phyloP scores from a whole-genome alignment of 805 yeast species.

The Lipomyces sp. region DNA sequence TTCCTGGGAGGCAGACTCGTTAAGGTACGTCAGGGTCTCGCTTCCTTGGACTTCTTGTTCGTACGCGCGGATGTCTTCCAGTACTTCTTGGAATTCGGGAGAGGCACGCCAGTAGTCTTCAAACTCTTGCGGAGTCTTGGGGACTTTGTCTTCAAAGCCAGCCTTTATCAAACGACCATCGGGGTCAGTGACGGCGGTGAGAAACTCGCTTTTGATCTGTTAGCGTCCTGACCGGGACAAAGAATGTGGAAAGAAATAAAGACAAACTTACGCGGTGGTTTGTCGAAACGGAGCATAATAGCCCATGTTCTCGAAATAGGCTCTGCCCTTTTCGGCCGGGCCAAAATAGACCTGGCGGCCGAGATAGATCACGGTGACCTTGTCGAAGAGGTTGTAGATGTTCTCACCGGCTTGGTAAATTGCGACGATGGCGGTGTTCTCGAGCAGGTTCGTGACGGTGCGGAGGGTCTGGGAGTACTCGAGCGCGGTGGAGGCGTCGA shows the following conservation, averaged over 20 bases:
- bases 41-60: conserved; percentile 35
- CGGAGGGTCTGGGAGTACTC: conserved; percentile 68
- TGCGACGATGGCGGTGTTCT: conserved; percentile 61
- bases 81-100: conserved; percentile 43
- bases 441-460: conserved; percentile 53
- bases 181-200: conserved; percentile 48
- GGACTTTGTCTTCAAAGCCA: conserved; percentile 54
- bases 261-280: conserved; percentile 48
- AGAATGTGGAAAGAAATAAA: neutral
- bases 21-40: conserved; percentile 40
- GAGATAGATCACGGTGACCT: conserved; percentile 56
- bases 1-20: conserved; percentile 40
- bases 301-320: conserved; percentile 63
- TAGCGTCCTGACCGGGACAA: neutral
- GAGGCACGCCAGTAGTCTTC: conserved; percentile 56
- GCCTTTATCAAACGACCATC: conserved; percentile 50
- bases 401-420: conserved; percentile 68
- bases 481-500: conserved; percentile 79
- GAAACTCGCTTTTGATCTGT: conserved; percentile 4
- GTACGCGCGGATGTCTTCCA: conserved; percentile 47
- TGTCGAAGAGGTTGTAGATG: conserved; percentile 61
- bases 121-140: conserved; percentile 62
- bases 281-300: conserved; percentile 61
- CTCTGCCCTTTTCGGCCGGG: conserved; percentile 51
- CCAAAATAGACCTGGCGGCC: conserved; percentile 68